Evolutionary conservation across 2,329 filamentous ascomycete species (phyloP), one percentile per base, ranked within the genome.

Genomic region (Arthrobotrys conoides): DNA sequence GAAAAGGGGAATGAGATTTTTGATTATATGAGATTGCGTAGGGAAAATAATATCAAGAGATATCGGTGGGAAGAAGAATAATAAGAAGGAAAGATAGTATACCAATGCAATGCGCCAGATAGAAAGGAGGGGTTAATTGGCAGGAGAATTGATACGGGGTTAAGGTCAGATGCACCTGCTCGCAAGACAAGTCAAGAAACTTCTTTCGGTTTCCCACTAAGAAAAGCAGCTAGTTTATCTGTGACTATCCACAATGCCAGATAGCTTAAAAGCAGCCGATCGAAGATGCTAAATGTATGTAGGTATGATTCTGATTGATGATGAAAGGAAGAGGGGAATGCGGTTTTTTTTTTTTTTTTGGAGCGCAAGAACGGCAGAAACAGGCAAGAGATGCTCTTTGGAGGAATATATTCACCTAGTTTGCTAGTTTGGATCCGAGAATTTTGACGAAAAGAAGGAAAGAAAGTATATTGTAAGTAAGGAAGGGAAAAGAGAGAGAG

Each of bases 331-430:
- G 48, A 46, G 72, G 48, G 72, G 66, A 69, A 64, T 69, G 64
- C 64, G 63, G 70, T 22, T 51, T 75, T 59, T 59, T 59, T 75
- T 59, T 59, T 59, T 53, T 9, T 46, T 46, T 6, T 67, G 38
- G 38, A 41, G 33, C 12, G 38, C 24, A 61, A 53, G 51, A 63
- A 30, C 16, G 67, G 64, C 64, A 63, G 71, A 76, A 76, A 65
- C 65, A 51, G 71, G 71, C 57, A 76, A 76, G 65, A 76, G 72
- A 76, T 70, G 72, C 72, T 66, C 38, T 59, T 65, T 71, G 6
- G 49, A 76, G 66, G n/a, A 59, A 38, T 49, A 63, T 70, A 51
- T 68, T 66, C 72, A 76, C 72, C 72, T 65, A 76, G 27, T 76
- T 70, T 76, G 57, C 65, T 57, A 65, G 71, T 61, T 49, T 24